Conservation (phyloP, 78 protist genomes). For the Dictyostelium citrinum region DNA sequence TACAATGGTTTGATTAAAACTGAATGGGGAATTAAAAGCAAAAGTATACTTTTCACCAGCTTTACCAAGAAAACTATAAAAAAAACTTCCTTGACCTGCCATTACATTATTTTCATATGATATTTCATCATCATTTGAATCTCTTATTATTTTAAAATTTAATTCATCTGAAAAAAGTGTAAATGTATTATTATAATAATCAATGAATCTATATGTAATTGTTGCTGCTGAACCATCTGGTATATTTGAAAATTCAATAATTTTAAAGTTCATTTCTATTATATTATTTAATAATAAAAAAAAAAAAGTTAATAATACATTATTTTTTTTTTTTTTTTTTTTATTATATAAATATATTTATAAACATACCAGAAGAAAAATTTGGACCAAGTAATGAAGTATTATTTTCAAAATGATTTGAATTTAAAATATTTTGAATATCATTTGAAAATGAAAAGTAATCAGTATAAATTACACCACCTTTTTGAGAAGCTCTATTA, state of each 20-base stretch:
- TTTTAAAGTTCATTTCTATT: too few relatives aligned
- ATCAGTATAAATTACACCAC: neutral
- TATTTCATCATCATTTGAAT: neutral
- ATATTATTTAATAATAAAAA: too few relatives aligned
- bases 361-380: neutral
- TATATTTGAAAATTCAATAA: too few relatives aligned
- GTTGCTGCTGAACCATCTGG: neutral
- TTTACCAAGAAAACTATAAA: neutral
- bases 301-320: too few relatives aligned
- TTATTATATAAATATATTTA: too few relatives aligned
- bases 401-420: neutral
- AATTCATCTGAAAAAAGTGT: neutral
- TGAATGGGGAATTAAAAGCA: neutral
- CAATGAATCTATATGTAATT: neutral
- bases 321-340: too few relatives aligned
- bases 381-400: neutral
- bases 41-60: neutral
- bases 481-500: neutral
- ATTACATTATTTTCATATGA: neutral
- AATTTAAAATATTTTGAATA: neutral
- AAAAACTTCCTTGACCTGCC: neutral
- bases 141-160: neutral
- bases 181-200: neutral
- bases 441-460: neutral
- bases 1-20: neutral